Conservation (phyloP, 2,329 filamentous ascomycete species). For the Lasiodiplodia hormozganensis region DNA sequence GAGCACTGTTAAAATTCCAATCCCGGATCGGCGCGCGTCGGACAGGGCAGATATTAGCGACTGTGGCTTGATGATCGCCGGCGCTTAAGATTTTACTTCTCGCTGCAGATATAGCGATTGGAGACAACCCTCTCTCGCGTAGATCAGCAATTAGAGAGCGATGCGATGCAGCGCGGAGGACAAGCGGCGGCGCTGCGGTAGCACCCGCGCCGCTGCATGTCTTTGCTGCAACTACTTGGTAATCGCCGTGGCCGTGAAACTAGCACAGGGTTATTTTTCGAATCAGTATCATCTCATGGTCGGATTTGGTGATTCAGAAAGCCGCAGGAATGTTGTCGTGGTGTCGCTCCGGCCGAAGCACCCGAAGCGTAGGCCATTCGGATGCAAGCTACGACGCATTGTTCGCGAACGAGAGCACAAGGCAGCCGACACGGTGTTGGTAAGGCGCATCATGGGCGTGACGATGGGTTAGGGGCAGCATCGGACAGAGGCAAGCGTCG, state of each 20-base stretch:
- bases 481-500: background rate
- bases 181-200: background rate
- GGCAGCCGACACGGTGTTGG: background rate
- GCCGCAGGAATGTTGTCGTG: background rate
- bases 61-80: background rate
- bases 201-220: constrained; percentile 8
- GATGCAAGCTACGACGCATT: background rate
- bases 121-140: background rate
- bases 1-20: background rate
- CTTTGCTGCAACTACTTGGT: background rate
- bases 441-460: background rate
- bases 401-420: background rate
- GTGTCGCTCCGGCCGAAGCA: background rate
- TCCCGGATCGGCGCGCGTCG: background rate
- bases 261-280: background rate
- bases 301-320: background rate
- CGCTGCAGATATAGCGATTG: background rate
- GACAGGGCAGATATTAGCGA: background rate
- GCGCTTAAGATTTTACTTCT: background rate
- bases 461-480: background rate
- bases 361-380: background rate
- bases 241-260: background rate
- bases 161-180: constrained; percentile 1
- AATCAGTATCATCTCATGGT: background rate
- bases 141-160: background rate